Evolutionary conservation across 2,329 filamentous ascomycete genomes (phyloP), one percentile per base, ranked within the genome.

Genomic region (Colletotrichum sp.): DNA sequence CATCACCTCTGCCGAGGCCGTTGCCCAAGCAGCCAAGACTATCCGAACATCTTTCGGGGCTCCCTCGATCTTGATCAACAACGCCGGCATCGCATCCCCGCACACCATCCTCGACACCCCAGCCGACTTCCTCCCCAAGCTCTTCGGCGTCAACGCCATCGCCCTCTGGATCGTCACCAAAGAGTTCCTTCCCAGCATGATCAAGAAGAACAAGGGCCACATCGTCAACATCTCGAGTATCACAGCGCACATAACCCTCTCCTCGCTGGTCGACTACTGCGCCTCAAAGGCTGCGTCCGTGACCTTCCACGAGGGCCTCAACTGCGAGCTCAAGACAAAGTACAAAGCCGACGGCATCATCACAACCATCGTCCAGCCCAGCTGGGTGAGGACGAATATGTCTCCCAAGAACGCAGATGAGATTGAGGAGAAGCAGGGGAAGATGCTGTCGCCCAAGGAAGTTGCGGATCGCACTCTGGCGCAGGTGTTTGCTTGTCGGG

Each of bases 11-110:
- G 13, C 55, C 24, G 26, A 59, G 21, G 21, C 44, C 44, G 13
- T 69, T 7, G 52, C 24, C 3, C n/a, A 59, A n/a, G 49, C 66
- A 15, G 66, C 66, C n/a, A 15, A 57, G 13, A 21, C 13, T 8
- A 57, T 57, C 32, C 66, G 66, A n/a, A 24, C 21, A 6, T 57
- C 66, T 8, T 59, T 69, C 30, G 52, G 66, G 16, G 26, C 87
- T 55, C 91, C 91, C 0, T 92, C 91, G 1, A 85, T 93, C 74
- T 85, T 93, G 1, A 89, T 92, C 82, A 91, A 92, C 83, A 92
- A 92, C 79, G 90, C 90, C 7, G 90, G 90, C 52, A 85, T 90
- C 66, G 88, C 86, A 28, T 86, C 84, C 70, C 88, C 88, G 71
- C 88, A 88, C 69, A 86, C 85, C 7, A 88, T 93, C 78, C 87